phyloP scores from a whole-genome alignment of 371 early-diverging fungal genomes.

The Apophysomyces elegans region DNA sequence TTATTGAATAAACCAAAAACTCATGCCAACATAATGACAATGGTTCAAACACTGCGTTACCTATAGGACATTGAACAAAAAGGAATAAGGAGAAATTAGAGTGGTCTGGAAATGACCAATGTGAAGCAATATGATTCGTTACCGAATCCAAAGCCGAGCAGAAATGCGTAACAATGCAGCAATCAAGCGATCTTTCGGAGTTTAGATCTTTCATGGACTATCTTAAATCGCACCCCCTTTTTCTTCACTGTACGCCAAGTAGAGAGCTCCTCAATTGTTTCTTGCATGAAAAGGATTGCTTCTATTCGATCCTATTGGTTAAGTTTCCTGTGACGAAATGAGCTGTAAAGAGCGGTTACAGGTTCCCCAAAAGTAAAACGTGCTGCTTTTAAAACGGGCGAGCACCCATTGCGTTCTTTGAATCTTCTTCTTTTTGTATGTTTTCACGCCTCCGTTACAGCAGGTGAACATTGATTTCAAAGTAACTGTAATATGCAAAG shows the following conservation, averaged over 20 bases:
- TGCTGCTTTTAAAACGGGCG: conserved; percentile 10
- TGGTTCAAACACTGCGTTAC: background rate
- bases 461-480: background rate
- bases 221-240: background rate
- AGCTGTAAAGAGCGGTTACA: background rate
- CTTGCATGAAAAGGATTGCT: background rate
- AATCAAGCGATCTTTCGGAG: background rate
- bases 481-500: conserved; percentile 4
- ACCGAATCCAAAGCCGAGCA: conserved; percentile 5
- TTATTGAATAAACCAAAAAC: background rate
- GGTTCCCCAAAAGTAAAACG: conserved; percentile 6
- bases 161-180: background rate
- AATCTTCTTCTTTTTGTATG: background rate
- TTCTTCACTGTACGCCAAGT: conserved; percentile 8
- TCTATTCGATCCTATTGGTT: background rate
- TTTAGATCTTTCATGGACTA: too few relatives aligned
- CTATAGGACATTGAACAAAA: too few relatives aligned
- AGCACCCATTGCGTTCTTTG: conserved; percentile 3
- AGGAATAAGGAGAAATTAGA: background rate
- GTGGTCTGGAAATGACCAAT: background rate
- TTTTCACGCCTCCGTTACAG: conserved; percentile 1
- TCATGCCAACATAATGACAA: background rate
- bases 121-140: conserved; percentile 5
- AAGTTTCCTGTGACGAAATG: conserved; percentile 3
- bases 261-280: conserved; percentile 4